phyloP scores from a whole-genome alignment of 75 land plant species.

The Cupressus sempervirens region DNA sequence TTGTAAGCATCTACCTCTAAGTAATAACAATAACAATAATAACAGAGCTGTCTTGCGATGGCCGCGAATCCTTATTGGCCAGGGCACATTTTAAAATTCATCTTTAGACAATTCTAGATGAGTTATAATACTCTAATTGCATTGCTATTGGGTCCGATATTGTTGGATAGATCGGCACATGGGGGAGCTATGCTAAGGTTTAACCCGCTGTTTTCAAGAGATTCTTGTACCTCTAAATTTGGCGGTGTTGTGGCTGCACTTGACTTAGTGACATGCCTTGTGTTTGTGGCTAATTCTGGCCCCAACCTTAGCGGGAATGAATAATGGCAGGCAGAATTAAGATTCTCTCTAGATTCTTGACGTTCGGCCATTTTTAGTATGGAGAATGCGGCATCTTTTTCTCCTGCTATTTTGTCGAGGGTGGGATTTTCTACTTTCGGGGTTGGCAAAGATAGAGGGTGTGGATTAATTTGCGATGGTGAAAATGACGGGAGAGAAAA shows the following conservation, averaged over 20 bases:
- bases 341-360: not conserved
- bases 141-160: not conserved
- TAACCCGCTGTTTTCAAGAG: not conserved
- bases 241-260: not conserved
- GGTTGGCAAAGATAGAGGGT: not conserved
- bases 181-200: slow-evolving; percentile 8
- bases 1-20: not conserved
- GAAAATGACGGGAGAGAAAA: not conserved
- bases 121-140: not conserved
- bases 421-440: not conserved
- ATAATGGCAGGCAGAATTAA: not conserved
- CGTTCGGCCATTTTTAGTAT: not conserved
- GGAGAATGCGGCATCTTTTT: not conserved
- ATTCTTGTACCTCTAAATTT: not conserved
- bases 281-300: slow-evolving; percentile 3
- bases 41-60: not conserved
- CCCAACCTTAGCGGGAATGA: not conserved
- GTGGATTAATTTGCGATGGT: not conserved
- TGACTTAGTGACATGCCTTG: not conserved
- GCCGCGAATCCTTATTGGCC: not conserved
- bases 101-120: not conserved
- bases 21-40: not conserved
- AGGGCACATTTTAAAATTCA: not conserved
- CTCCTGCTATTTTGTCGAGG: not conserved
- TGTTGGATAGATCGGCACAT: not conserved